Conservation (phyloP, 108 stramenopile species). For the Pinguiococcus pyrenoidosus region DNA sequence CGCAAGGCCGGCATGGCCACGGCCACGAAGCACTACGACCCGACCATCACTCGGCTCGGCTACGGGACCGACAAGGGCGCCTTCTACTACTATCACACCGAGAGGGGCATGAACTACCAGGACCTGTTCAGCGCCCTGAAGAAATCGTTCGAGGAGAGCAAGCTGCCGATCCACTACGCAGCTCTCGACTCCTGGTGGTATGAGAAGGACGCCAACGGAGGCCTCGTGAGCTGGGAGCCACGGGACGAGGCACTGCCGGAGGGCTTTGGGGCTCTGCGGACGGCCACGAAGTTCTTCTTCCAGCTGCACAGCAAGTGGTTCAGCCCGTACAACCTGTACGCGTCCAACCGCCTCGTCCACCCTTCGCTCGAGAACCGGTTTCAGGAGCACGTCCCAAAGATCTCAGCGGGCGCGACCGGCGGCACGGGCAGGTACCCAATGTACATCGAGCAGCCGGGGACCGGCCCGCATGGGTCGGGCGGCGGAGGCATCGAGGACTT, state of each 20-base stretch:
- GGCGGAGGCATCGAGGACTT: conserved; percentile 27
- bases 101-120: conserved; percentile 10
- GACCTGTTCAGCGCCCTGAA: conserved; percentile 16
- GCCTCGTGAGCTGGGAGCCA: conserved; percentile 30
- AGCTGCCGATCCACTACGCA: conserved; percentile 24
- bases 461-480: too few species aligned
- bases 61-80: conserved; percentile 38
- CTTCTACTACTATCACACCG: conserved; percentile 33
- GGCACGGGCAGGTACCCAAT: too few species aligned
- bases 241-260: conserved; percentile 25
- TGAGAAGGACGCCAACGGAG: conserved; percentile 6
- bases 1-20: too few species aligned
- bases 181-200: conserved; percentile 39
- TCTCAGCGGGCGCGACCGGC: too few species aligned
- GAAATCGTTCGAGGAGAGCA: too few species aligned
- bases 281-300: not conserved
- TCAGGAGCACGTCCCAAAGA: too few species aligned
- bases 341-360: conserved; percentile 27
- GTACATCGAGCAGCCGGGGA: too few species aligned
- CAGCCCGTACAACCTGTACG: conserved; percentile 31
- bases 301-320: conserved; percentile 6
- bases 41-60: too few species aligned
- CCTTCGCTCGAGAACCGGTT: conserved; percentile 4
- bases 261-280: too few species aligned
- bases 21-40: too few species aligned